Percentiles rank a stretch among this genome's conserved stretches.
These are phyloP conservation scores for Solanum clarkiae DNA, from an alignment of 257 asterid species.

Conservation along the genomic window DNA sequence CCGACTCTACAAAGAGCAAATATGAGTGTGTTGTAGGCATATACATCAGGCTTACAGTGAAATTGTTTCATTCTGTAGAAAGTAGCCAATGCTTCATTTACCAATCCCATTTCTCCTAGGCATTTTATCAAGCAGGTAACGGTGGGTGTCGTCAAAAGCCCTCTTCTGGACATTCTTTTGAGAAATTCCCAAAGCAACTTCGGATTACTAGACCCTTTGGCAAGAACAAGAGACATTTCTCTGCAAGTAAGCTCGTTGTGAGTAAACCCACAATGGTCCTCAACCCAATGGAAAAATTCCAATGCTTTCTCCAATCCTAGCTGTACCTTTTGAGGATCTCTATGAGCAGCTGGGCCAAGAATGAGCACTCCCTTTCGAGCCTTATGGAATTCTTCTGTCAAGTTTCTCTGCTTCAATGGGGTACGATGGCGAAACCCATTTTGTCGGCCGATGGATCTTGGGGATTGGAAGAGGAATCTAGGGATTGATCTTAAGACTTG, in stretches of 20 bases:
- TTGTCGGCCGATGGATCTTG: conserved; percentile 79
- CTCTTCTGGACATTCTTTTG: conserved; percentile 63
- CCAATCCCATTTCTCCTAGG: conserved; percentile 78
- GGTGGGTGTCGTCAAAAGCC: conserved; percentile 49
- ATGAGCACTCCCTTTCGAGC: conserved; percentile 35
- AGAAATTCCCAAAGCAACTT: conserved; percentile 65
- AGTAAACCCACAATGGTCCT: conserved; percentile 33
- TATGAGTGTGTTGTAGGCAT: conserved; percentile 60
- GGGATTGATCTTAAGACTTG: conserved; percentile 69
- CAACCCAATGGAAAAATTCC: conserved; percentile 82
- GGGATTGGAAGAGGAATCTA: conserved; percentile 52
- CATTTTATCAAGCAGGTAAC: conserved; percentile 75
- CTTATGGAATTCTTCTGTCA: conserved; percentile 33
- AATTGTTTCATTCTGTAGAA: conserved; percentile 88
- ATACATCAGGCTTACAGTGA: conserved; percentile 70
- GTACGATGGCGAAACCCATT: conserved; percentile 65
- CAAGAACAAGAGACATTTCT: conserved; percentile 81
- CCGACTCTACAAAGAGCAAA: conserved; percentile 78
- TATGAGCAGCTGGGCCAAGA: conserved; percentile 82
- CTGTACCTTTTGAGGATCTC: conserved; percentile 46
- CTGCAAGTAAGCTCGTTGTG: conserved; percentile 72
- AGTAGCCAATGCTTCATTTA: conserved; percentile 61
- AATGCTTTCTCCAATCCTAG: conserved; percentile 66
- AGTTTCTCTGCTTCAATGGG: conserved; percentile 59
- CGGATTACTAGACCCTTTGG: conserved; percentile 45